Conservation (phyloP, 306 rosid genomes). For the Glycyrrhiza uralensis region DNA sequence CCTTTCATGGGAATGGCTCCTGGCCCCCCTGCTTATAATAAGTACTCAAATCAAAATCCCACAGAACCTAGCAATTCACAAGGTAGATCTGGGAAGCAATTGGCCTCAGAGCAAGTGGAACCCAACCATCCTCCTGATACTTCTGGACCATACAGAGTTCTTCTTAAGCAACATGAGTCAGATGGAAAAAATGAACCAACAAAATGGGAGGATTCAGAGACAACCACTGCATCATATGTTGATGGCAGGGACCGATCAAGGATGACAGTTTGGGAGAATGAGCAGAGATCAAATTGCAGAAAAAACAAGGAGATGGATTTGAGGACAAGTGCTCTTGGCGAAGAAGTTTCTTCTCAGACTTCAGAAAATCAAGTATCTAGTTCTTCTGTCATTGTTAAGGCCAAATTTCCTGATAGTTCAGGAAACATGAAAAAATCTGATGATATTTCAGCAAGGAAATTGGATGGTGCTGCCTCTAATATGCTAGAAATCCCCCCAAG, state of each 20-base stretch:
- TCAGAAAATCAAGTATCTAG: slow-evolving; percentile 41
- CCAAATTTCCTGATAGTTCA: slow-evolving; percentile 37
- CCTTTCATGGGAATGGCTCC: slow-evolving; percentile 72
- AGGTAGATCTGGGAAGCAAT: slow-evolving; percentile 48
- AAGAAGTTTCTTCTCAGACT: slow-evolving; percentile 50
- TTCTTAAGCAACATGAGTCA: slow-evolving; percentile 71
- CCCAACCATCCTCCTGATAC: slow-evolving; percentile 55
- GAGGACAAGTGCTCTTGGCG: slow-evolving; percentile 36
- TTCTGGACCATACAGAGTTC: slow-evolving; percentile 80
- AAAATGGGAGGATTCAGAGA: slow-evolving; percentile 45
- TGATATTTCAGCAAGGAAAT: slow-evolving; percentile 45
- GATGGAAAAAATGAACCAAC: slow-evolving; percentile 62
- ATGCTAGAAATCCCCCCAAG: slow-evolving; percentile 36
- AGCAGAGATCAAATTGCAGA: slow-evolving; percentile 49
- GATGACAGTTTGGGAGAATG: slow-evolving; percentile 48
- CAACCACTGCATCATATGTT: slow-evolving; percentile 31
- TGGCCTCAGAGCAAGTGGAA: slow-evolving; percentile 56
- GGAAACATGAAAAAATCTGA: slow-evolving; percentile 37
- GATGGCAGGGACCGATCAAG: slow-evolving; percentile 46
- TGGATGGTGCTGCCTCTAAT: slow-evolving; percentile 44
- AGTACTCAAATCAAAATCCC: slow-evolving; percentile 55
- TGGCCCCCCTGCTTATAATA: slow-evolving; percentile 59
- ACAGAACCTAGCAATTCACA: slow-evolving; percentile 61
- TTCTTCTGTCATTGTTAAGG: slow-evolving; percentile 39
- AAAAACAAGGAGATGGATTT: slow-evolving; percentile 46